Conservation (phyloP, 768 basidiomycete species). For the Leccinum subtestaceum region DNA sequence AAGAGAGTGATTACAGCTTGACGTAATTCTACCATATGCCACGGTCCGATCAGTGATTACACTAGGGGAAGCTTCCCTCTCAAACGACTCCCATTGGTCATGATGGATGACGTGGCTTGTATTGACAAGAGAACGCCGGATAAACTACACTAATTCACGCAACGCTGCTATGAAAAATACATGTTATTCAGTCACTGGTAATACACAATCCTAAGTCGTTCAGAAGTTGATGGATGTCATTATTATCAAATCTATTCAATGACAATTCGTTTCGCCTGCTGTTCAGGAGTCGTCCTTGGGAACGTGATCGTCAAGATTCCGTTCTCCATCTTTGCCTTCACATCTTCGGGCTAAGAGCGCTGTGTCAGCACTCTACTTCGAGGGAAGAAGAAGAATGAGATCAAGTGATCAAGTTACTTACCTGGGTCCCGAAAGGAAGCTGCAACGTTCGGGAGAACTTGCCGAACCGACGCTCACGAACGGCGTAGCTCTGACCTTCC, state of each 20-base stretch:
- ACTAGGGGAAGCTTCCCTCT: background rate
- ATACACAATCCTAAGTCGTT: background rate
- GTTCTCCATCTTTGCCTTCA: conserved; percentile 45
- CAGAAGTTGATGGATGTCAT: background rate
- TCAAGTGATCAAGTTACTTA: background rate
- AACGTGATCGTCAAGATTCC: conserved; percentile 46
- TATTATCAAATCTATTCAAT: conserved; percentile 1
- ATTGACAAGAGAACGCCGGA: background rate
- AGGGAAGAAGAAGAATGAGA: background rate
- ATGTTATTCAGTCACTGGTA: no score
- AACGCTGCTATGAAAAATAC: no score
- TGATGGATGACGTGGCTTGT: background rate
- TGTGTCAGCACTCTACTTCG: background rate
- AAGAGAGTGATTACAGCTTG: no score
- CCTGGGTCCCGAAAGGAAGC: background rate
- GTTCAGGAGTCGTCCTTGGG: conserved; percentile 39
- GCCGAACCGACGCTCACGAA: background rate
- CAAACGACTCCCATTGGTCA: background rate
- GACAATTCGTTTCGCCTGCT: conserved; percentile 41
- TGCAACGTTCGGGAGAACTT: background rate
- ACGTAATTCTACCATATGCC: no score
- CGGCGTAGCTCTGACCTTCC: conserved; percentile 38
- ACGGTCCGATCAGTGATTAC: background rate
- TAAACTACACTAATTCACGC: background rate
- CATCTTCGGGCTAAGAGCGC: conserved; percentile 36